Evolutionary conservation across 768 basidiomycete species (phyloP).

Genomic region (Cystobasidium tubakii): DNA sequence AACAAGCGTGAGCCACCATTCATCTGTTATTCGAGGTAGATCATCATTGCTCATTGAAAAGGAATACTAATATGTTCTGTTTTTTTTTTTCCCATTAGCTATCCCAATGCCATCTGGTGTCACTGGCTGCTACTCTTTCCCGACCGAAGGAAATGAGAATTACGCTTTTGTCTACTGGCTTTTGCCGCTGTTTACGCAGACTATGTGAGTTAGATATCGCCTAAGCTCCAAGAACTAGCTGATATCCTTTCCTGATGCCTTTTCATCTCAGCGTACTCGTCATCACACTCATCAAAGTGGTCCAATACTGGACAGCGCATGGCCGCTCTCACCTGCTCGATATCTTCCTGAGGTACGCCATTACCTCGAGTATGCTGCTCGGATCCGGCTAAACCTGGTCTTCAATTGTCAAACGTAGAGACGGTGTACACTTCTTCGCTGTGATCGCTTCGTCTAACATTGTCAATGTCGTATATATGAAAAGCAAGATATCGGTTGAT

Average conservation of each 20-base stretch:
- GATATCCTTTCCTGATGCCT: too few species aligned
- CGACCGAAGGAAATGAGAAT: neutral
- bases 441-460: slow-evolving; percentile 22
- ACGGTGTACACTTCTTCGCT: slow-evolving; percentile 28
- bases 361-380: too few species aligned
- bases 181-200: slow-evolving; percentile 24
- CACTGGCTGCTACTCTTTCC: slow-evolving; percentile 24
- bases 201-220: slow-evolving; percentile 24
- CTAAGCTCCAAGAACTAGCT: too few species aligned
- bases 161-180: slow-evolving; percentile 30
- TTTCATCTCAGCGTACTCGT: slow-evolving; percentile 18
- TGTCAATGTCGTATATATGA: slow-evolving; percentile 36
- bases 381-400: neutral
- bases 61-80: too few species aligned
- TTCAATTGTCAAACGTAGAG: neutral
- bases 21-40: too few species aligned
- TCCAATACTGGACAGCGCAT: slow-evolving; percentile 18
- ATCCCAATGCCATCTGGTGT: slow-evolving; percentile 16
- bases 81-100: neutral
- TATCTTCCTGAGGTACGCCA: slow-evolving; percentile 16
- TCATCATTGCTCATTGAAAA: too few species aligned
- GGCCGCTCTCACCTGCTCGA: slow-evolving; percentile 24
- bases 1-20: slow-evolving; percentile 20
- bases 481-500: slow-evolving; percentile 18
- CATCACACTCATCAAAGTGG: slow-evolving; percentile 16